Conservation (phyloP, 1,284 basidiomycete species). For the Tausonia pullulans region DNA sequence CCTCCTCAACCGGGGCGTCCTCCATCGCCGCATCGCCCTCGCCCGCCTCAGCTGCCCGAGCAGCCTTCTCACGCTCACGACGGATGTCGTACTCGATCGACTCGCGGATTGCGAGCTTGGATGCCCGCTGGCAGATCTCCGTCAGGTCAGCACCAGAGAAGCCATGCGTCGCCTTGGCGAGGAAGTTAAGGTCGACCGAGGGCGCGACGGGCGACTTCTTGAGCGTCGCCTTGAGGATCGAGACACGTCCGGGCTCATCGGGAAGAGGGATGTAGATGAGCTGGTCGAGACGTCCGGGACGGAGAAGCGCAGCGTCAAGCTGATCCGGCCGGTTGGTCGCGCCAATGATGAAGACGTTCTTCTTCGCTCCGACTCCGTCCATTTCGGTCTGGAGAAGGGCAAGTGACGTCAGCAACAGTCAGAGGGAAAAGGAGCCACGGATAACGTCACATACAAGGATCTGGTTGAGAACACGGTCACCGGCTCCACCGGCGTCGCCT, state of each 20-base stretch:
- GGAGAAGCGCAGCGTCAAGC: slow-evolving; percentile 90
- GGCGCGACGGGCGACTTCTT: slow-evolving; percentile 83
- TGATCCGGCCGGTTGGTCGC: slow-evolving; percentile 99
- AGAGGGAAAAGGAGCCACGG: neutral
- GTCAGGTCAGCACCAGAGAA: slow-evolving; percentile 99
- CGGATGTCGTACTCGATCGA: slow-evolving; percentile 90
- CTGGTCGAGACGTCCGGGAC: slow-evolving; percentile 96
- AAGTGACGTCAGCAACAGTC: slow-evolving; percentile 2
- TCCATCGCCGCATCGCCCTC: slow-evolving; percentile 41
- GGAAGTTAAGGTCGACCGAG: slow-evolving; percentile 76
- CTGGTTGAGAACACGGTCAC: slow-evolving; percentile 95
- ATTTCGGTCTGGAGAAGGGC: slow-evolving; percentile 62
- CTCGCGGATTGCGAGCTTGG: slow-evolving; percentile 83
- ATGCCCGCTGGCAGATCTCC: slow-evolving; percentile 95
- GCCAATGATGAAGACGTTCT: slow-evolving; percentile 98
- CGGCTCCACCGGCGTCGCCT: slow-evolving; percentile 87
- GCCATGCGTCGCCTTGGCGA: slow-evolving; percentile 89
- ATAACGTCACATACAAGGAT: slow-evolving; percentile 45
- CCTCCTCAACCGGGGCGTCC: slow-evolving; percentile 31
- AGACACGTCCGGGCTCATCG: slow-evolving; percentile 80
- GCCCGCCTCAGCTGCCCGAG: slow-evolving; percentile 62
- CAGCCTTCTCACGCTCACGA: slow-evolving; percentile 57
- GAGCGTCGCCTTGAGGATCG: slow-evolving; percentile 81
- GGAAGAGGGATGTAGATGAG: slow-evolving; percentile 89
- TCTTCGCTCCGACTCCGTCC: slow-evolving; percentile 99